These are phyloP conservation scores for Pharnaceum exiguum DNA, from an alignment of 148 eudicot species.

Conservation along the genomic window DNA sequence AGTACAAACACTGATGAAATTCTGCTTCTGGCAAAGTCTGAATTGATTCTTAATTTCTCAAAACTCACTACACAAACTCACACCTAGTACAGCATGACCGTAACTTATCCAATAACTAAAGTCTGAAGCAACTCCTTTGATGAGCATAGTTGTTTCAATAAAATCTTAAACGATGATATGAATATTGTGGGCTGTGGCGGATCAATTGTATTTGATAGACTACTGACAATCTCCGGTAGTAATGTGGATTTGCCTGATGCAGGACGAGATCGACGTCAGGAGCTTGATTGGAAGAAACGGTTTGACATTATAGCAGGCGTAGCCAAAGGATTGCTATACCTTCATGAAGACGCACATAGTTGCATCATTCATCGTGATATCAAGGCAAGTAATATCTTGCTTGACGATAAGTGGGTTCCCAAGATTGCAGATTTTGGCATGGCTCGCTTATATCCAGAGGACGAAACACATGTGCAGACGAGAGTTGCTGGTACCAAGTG, in stretches of 20 bases:
- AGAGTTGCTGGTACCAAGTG: slow-evolving; percentile 93
- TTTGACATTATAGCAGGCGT: slow-evolving; percentile 57
- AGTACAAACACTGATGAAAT: no score
- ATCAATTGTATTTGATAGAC: no score
- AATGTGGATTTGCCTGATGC: background rate
- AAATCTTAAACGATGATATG: no score
- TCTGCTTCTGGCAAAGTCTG: no score
- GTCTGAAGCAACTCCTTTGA: no score
- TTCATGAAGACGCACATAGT: slow-evolving; percentile 70
- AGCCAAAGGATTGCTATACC: slow-evolving; percentile 73
- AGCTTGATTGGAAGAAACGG: slow-evolving; percentile 71
- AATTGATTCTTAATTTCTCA: no score
- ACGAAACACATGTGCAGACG: slow-evolving; percentile 78
- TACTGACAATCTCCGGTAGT: background rate
- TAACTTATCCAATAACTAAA: no score
- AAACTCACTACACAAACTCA: no score
- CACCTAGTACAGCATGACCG: no score
- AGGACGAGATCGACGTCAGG: slow-evolving; percentile 42
- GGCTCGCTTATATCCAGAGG: slow-evolving; percentile 84
- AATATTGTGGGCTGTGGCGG: no score
- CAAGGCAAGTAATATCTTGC: slow-evolving; percentile 77
- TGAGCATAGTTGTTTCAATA: no score
- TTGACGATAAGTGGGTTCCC: slow-evolving; percentile 82
- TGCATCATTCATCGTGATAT: slow-evolving; percentile 85
- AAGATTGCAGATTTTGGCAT: slow-evolving; percentile 96